Evolutionary conservation across 257 asterid species (phyloP).

Genomic region (Ilex asprella): DNA sequence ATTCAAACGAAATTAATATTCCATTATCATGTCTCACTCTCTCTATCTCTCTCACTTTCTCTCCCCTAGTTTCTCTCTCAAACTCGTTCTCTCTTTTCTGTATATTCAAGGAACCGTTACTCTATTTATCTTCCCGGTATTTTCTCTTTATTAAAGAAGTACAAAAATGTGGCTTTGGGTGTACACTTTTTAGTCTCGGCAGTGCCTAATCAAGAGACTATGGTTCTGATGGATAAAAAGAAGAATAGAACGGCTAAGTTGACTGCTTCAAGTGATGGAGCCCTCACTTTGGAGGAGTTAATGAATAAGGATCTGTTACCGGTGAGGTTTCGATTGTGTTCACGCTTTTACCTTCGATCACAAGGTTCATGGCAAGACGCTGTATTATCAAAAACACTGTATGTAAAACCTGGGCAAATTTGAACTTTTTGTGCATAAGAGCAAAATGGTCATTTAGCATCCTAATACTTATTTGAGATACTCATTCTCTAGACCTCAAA

Average conservation of each 20-base stretch:
- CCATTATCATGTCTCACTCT: too few relatives aligned
- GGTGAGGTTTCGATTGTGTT: conserved; percentile 81
- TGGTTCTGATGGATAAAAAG: conserved; percentile 25
- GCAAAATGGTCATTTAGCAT: too few relatives aligned
- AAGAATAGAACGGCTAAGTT: conserved; percentile 77
- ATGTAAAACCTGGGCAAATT: too few relatives aligned
- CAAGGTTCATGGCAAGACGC: conserved; percentile 72
- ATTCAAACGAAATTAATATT: too few relatives aligned
- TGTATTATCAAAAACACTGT: conserved; percentile 45
- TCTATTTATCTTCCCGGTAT: too few relatives aligned
- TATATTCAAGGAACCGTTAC: too few relatives aligned
- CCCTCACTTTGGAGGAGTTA: conserved; percentile 69
- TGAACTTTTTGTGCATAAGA: too few relatives aligned
- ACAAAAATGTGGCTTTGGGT: conserved; percentile 83
- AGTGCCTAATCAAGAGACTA: conserved; percentile 4
- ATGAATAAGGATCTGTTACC: conserved; percentile 87
- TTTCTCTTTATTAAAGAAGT: conserved; percentile 40
- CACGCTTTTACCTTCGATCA: conserved; percentile 80
- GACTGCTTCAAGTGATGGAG: conserved; percentile 79
- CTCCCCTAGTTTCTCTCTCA: too few relatives aligned
- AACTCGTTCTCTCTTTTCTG: too few relatives aligned
- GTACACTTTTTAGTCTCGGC: conserved; percentile 82
- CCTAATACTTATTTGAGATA: too few relatives aligned
- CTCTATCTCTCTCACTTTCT: too few relatives aligned
- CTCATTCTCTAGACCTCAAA: too few relatives aligned